Conservation (phyloP, 768 basidiomycete genomes). For the Hypholoma fasciculare region DNA sequence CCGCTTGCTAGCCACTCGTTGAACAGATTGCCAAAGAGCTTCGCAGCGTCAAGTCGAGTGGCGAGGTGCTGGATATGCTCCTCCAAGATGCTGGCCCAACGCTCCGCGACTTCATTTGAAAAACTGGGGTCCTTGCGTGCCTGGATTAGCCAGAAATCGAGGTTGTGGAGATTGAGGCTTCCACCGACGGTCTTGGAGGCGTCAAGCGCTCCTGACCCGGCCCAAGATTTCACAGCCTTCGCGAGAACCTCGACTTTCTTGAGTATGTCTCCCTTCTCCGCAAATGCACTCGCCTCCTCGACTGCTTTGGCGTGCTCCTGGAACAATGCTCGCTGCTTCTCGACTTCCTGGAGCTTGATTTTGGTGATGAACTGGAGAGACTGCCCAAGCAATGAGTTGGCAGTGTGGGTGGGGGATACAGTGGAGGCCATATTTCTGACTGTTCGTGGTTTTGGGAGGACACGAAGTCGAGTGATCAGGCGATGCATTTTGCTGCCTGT, state of each 20-base stretch:
- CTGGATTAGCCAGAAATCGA: slow-evolving; percentile 39
- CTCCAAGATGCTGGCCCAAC: slow-evolving; percentile 40
- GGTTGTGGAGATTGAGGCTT: slow-evolving; percentile 15
- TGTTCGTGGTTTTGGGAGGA: no score
- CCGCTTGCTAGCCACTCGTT: slow-evolving; percentile 46
- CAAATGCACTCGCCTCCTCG: slow-evolving; percentile 21
- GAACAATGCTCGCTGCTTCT: slow-evolving; percentile 37
- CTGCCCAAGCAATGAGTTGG: slow-evolving; percentile 32
- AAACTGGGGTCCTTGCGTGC: slow-evolving; percentile 42
- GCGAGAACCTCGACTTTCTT: slow-evolving; percentile 34
- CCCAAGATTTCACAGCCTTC: slow-evolving; percentile 34
- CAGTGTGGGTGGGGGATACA: background rate
- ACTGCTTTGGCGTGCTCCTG: slow-evolving; percentile 33
- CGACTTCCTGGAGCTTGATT: slow-evolving; percentile 43
- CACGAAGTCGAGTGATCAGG: no score
- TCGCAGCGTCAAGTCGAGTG: slow-evolving; percentile 39
- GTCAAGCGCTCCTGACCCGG: slow-evolving; percentile 29
- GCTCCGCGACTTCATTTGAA: slow-evolving; percentile 29
- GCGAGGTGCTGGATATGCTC: slow-evolving; percentile 36
- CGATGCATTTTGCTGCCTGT: no score
- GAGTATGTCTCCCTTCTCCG: slow-evolving; percentile 21
- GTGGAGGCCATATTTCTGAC: background rate
- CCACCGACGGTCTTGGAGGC: slow-evolving; percentile 17
- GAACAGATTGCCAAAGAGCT: slow-evolving; percentile 40
- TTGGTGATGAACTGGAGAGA: slow-evolving; percentile 44